phyloP scores from a whole-genome alignment of 108 stramenopile species.

The Nannochloropsis salina region DNA sequence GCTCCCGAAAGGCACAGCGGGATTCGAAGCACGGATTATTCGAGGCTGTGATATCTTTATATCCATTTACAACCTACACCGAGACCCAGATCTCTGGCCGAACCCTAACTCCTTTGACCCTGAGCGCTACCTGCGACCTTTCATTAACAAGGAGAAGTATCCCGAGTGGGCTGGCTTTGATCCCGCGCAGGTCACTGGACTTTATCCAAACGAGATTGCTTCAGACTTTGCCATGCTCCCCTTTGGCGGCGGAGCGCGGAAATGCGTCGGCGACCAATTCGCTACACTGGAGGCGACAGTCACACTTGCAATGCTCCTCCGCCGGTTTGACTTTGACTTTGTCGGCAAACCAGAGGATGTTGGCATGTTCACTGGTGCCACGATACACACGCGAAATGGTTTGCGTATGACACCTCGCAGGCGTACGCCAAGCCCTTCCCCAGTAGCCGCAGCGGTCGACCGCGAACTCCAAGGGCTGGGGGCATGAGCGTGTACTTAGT shows the following conservation, averaged over 20 bases:
- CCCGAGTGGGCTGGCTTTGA: conserved; percentile 86
- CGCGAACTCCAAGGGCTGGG: neutral
- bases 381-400: conserved; percentile 88
- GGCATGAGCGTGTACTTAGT: neutral
- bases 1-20: conserved; percentile 67
- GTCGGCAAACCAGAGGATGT: conserved; percentile 69
- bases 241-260: conserved; percentile 85
- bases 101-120: conserved; percentile 81
- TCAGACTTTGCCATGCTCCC: conserved; percentile 81
- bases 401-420: conserved; percentile 62
- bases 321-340: conserved; percentile 81
- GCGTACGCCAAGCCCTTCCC: neutral
- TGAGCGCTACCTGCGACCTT: conserved; percentile 70
- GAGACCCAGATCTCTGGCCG: conserved; percentile 79
- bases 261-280: conserved; percentile 94
- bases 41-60: conserved; percentile 80
- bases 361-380: conserved; percentile 89
- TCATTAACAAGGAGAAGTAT: conserved; percentile 66
- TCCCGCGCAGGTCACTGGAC: conserved; percentile 68
- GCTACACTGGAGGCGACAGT: conserved; percentile 85
- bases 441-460: neutral
- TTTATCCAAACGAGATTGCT: conserved; percentile 86
- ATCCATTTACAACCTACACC: conserved; percentile 87
- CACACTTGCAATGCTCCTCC: conserved; percentile 77
- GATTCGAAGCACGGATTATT: conserved; percentile 59